A percentile compares a stretch with the other conserved stretches of the same genome.
These are phyloP conservation scores for Mucor indicus DNA, from an alignment of 371 early-diverging fungal genomes.

Conservation along the genomic window DNA sequence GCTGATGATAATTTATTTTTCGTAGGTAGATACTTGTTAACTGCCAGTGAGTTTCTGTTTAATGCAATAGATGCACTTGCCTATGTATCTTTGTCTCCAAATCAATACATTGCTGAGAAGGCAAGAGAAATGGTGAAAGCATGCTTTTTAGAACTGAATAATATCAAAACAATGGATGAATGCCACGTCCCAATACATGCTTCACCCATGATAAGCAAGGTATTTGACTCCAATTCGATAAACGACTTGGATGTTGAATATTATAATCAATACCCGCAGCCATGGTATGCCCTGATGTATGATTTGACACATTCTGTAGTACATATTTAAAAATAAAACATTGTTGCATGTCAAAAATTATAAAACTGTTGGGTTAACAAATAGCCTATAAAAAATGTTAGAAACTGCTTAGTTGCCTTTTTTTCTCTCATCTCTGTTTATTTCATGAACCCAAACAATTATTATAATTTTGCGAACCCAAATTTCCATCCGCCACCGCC, in stretches of 20 bases:
- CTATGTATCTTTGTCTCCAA: neutral
- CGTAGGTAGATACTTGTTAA: slow-evolving; percentile 5
- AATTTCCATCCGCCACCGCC: neutral
- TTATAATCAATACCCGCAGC: slow-evolving; percentile 9
- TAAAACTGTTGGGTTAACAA: no score
- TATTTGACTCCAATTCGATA: neutral
- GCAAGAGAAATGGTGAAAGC: neutral
- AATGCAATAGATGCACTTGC: slow-evolving; percentile 7
- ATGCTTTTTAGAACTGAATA: slow-evolving; percentile 1
- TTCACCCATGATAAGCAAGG: neutral
- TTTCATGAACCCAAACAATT: no score
- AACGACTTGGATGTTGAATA: neutral
- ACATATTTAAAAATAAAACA: no score
- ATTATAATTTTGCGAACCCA: no score
- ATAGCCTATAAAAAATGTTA: no score
- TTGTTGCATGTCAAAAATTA: no score
- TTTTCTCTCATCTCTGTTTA: no score
- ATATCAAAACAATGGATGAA: neutral
- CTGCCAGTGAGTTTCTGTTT: neutral
- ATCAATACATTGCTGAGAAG: neutral
- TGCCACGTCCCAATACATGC: neutral
- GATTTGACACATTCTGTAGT: slow-evolving; percentile 3
- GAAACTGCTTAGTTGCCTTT: no score
- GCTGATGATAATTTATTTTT: neutral
- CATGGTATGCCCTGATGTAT: slow-evolving; percentile 18